Percentiles rank a stretch among this genome's conserved stretches.
These are phyloP conservation scores for Sclerotinia glacialis DNA, from an alignment of 2,329 filamentous ascomycete genomes.

Conservation along the genomic window DNA sequence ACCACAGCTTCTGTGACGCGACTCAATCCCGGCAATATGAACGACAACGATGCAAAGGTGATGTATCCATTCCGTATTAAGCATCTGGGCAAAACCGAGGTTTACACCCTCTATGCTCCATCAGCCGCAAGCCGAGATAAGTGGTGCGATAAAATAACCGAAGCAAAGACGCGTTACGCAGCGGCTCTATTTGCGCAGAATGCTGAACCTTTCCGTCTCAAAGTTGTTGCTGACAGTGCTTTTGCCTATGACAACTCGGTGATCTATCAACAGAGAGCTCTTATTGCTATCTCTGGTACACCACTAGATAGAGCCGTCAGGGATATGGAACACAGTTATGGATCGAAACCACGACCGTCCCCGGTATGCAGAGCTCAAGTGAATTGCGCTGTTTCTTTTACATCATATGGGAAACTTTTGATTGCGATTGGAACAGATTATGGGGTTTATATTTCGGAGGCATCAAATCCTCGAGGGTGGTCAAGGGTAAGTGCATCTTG, in stretches of 20 bases:
- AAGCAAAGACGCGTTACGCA: constrained; percentile 92
- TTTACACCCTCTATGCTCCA: constrained; percentile 85
- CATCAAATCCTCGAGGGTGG: constrained; percentile 89
- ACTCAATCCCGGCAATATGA: constrained; percentile 45
- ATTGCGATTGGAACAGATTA: constrained; percentile 94
- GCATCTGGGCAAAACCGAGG: constrained; percentile 82
- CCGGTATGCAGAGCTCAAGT: constrained; percentile 82
- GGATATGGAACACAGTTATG: constrained; percentile 79
- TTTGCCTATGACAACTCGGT: constrained; percentile 68
- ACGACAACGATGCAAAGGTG: constrained; percentile 45
- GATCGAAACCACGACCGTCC: constrained; percentile 64
- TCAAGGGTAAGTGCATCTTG: constrained; percentile 62
- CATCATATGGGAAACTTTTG: constrained; percentile 77
- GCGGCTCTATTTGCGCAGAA: constrained; percentile 86
- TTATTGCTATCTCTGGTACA: constrained; percentile 82
- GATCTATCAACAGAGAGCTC: constrained; percentile 56
- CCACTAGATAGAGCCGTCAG: constrained; percentile 87
- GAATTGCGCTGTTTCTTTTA: constrained; percentile 91
- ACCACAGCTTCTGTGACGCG: constrained; percentile 48
- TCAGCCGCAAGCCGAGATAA: constrained; percentile 72
- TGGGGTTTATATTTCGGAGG: constrained; percentile 86
- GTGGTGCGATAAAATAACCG: constrained; percentile 91
- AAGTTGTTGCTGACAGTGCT: constrained; percentile 87
- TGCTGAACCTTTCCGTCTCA: constrained; percentile 88
- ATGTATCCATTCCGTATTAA: constrained; percentile 96